Conservation (phyloP, 371 early-diverging fungal genomes). For the Actinomortierella wolfii region DNA sequence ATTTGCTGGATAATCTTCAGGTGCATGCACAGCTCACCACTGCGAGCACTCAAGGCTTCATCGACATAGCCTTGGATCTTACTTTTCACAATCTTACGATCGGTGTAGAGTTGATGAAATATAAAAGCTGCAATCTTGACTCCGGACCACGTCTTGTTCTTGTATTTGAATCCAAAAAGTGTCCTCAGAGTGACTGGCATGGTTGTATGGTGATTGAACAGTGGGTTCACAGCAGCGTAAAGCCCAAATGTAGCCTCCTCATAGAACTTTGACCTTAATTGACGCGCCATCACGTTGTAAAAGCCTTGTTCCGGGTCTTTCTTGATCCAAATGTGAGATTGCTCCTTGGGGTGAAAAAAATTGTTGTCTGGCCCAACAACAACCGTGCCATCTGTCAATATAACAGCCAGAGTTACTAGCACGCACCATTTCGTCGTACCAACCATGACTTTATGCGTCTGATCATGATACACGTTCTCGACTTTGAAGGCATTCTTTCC, state of each 20-base stretch:
- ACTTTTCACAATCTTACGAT: no score
- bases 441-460: constrained; percentile 12
- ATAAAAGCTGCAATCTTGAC: no score
- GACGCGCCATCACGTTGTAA: constrained; percentile 12
- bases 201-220: constrained; percentile 14
- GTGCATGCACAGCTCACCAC: background rate
- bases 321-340: constrained; percentile 7
- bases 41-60: no score
- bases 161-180: no score
- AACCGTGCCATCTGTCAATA: constrained; percentile 13
- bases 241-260: constrained; percentile 8
- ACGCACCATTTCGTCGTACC: constrained; percentile 7
- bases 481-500: constrained; percentile 10
- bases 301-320: constrained; percentile 1
- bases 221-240: constrained; percentile 9
- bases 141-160: no score
- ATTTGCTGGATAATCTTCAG: constrained; percentile 3
- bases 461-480: constrained; percentile 6
- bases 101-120: constrained; percentile 1
- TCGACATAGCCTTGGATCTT: no score
- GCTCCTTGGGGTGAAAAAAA: background rate
- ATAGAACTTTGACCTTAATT: constrained; percentile 2
- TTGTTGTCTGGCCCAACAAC: constrained; percentile 9
- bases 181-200: constrained; percentile 16
- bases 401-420: constrained; percentile 12